Conservation (phyloP, 2,329 filamentous ascomycete genomes). For the Aspergillus piperis region DNA sequence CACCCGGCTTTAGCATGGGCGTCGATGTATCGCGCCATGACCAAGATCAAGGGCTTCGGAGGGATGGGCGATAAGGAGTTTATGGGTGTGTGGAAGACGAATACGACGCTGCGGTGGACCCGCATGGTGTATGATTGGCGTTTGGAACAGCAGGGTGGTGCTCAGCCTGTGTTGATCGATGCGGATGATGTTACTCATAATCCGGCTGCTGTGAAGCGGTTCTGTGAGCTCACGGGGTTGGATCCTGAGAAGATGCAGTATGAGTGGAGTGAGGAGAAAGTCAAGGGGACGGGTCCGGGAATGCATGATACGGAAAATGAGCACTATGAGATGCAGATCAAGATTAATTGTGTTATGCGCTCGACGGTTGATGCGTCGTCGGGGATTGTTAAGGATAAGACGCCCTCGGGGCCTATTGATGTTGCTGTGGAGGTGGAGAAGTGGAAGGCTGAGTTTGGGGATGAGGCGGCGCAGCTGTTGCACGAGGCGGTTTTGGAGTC, state of each 20-base stretch:
- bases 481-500: conserved; percentile 32
- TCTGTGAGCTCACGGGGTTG: conserved; percentile 35
- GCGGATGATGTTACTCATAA: conserved; percentile 42
- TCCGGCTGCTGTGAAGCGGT: conserved; percentile 30
- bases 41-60: conserved; percentile 19
- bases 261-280: conserved; percentile 31
- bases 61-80: conserved; percentile 20
- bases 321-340: neutral
- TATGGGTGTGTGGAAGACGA: conserved; percentile 16
- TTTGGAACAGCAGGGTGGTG: conserved; percentile 24
- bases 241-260: conserved; percentile 34
- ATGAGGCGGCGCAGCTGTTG: conserved; percentile 26
- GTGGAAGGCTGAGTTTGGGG: conserved; percentile 42
- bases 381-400: conserved; percentile 37
- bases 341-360: conserved; percentile 22
- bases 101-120: conserved; percentile 35
- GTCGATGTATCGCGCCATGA: conserved; percentile 38
- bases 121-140: conserved; percentile 41
- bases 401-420: conserved; percentile 30
- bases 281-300: conserved; percentile 3
- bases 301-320: neutral
- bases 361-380: conserved; percentile 35
- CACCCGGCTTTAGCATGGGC: conserved; percentile 44
- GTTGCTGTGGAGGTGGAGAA: conserved; percentile 35
- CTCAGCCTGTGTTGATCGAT: conserved; percentile 36